A percentile compares a stretch with the other conserved stretches of the same genome.
Conservation (phyloP, 1,139 yeast species). For the Geotrichum fermentans region DNA sequence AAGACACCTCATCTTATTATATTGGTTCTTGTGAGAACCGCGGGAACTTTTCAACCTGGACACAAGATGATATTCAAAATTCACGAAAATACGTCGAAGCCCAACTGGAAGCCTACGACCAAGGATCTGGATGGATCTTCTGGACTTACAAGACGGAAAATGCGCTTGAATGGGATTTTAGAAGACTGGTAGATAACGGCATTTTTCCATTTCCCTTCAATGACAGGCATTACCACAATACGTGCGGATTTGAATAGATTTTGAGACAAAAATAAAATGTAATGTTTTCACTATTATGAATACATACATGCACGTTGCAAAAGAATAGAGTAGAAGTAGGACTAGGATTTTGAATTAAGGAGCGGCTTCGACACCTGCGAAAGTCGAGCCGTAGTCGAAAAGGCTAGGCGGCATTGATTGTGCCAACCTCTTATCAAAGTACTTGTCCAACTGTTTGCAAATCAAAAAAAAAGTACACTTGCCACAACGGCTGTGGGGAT, state of each 20-base stretch:
- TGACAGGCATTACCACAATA: conserved; percentile 63
- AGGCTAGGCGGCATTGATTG: too few relatives aligned
- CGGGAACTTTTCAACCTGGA: conserved; percentile 57
- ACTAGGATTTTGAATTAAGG: too few relatives aligned
- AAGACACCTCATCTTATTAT: conserved; percentile 39
- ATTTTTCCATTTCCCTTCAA: conserved; percentile 77
- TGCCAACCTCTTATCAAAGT: too few relatives aligned
- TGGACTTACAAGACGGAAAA: conserved; percentile 92
- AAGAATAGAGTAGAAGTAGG: too few relatives aligned
- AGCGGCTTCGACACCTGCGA: too few relatives aligned
- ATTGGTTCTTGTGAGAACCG: conserved; percentile 63
- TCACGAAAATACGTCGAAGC: conserved; percentile 78
- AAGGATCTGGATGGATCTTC: conserved; percentile 76
- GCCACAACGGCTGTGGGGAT: too few relatives aligned
- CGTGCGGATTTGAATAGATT: conserved; percentile 44
- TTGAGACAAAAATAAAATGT: too few relatives aligned
- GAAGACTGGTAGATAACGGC: conserved; percentile 50
- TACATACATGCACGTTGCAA: neutral
- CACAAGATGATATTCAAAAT: conserved; percentile 49
- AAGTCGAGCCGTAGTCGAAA: too few relatives aligned
- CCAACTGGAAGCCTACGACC: conserved; percentile 78
- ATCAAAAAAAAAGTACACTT: too few relatives aligned
- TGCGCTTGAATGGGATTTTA: conserved; percentile 84
- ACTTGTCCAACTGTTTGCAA: too few relatives aligned
- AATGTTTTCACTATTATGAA: neutral